Base-by-base conservation (phyloP, 1,284 basidiomycete genomes). In the Athelia psychrophila region DNA sequence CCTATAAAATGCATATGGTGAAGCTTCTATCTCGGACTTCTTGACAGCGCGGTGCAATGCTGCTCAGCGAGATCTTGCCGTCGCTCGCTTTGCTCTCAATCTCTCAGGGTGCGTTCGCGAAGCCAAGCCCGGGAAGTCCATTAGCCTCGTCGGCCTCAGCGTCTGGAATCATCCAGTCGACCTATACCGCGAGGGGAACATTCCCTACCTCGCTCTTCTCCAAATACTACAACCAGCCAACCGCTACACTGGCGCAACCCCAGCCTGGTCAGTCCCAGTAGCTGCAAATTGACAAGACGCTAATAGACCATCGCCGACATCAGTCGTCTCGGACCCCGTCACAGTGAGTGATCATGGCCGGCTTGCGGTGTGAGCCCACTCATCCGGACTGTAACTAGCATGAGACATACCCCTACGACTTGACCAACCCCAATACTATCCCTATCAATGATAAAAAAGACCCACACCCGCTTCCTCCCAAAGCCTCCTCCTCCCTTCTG, bases 151-250 rank as follows among this genome's bases (percentile, higher is more conserved):
- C 5, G 16, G 38, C 38, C n/a, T n/a, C 38, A n/a, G 16, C 38
- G 6, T 42, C 38, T 32, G 58, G 40, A 19, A 58, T 69, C 25
- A 53, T 25, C 12, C 78, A 79, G 19, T 76, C 80, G 10, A 74
- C 71, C 9, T 84, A 78, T 60, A 80, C 83, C 3, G 83, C 66
- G 9, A 76, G 83, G 5, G 84, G 84, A n/a, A 61, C 67, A 3
- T 87, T 88, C 63, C 86, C 86, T 2, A 85, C 84, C 2, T 78
- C 81, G 5, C 65, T 76, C 33, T 88, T 80, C 64, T 60, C 69
- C n/a, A 62, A 75, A 54, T 91, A 89, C 65, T 88, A 84, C 66
- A 87, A 89, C 63, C 68, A 78, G 55, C 86, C 88, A 20, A 88
- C 85, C 3, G 83, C 79, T 32, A 88, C 86, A 1, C 75, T 74